Evolutionary conservation across 2,329 filamentous ascomycete species (phyloP), one percentile per base, ranked within the genome.

Genomic region (Xylaria sp.): DNA sequence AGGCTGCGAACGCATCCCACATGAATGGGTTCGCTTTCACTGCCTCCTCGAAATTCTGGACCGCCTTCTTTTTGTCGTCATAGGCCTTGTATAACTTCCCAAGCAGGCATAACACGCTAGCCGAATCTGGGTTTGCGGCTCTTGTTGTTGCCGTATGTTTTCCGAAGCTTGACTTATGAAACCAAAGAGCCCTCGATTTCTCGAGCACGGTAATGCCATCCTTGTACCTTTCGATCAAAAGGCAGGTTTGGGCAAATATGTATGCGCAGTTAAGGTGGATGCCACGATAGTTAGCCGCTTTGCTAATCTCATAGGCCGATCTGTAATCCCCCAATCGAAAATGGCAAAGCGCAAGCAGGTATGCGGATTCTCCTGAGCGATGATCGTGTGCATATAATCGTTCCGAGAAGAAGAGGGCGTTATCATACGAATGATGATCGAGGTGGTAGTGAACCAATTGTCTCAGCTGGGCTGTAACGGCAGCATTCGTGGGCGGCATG

Each of bases 11-110:
- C 0, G 95, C 94, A 83, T 99, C 96, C 96, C 96, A 99, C 88
- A 97, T 96, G 80, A 98, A 95, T 1, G 96, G 94, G 76, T 98
- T 99, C 63, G 90, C 80, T 81, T 94, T 97, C 75, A 99, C 83
- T 5, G 94, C 89, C 68, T 97, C 93, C 73, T 97, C 93, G 77
- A 96, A 98, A 79, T 89, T 93, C 72, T 92, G 88, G 17, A 95
- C 89, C 7, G 96, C 94, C 79, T 93, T 94, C 74, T 92, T 92
- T 76, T 92, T 92, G 75, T 93, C 87, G 74, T 97, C 92, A 74
- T 96, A 91, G 2, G 88, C 93, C 57, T 92, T 89, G 82, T 94
- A 95, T 32, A 99, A 84, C 81, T 97, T 97, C 30, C 93, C 96
- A 34, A 97, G 85, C 45, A 99, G 82, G 75, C 92, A 96, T 71